Base-by-base conservation (phyloP, 257 asterid species). In the Nicotiana tomentosiformis region DNA sequence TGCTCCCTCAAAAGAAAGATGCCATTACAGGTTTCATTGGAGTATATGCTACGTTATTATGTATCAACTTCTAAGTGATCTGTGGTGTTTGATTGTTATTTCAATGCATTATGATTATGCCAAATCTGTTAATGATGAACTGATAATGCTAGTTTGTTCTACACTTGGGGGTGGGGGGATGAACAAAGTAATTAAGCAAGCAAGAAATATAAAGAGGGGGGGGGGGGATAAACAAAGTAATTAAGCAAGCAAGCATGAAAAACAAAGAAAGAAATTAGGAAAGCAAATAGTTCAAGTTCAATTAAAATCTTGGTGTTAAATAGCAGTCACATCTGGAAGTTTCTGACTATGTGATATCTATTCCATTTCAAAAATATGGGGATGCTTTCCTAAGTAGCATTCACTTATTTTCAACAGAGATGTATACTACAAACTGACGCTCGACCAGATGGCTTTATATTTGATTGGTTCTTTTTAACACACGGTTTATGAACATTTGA, bases 1-100 rank as follows among this genome's bases (percentile, higher is more conserved):
- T 95, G 99, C 87, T 95, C 98, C 61, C 86, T 95, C 46, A 95
- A 85, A 87, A 89, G 98, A 82, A 95, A 90, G 89, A 84, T 95
- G 95, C 99, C 99, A 1, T 86, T 94, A 60, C 99, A 93, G 98
- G 99, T 95, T 85, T 30, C 30, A 18, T 1, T 49, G 26, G 46
- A 32, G 61, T 49, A 74, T 74, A 49, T 26, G 80, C 80, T 39
- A 46, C 5, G 39, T 49, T 74, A 46, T 74, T 72, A 33, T 12
- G 37, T 72, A 46, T 72, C 29, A 72, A 11, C 61, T 46, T 49
- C 23, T 26, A 46, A 49, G 80, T 74, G 61, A 14, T 49, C 26
- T 74, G 23, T 72, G 39, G 61, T 49, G 61, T 49, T 46, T 74
- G 39, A 74, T 46, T 74, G 26, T 23, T 74, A 62, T 49, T 74